These are phyloP conservation scores for Apiospora aurea DNA, from an alignment of 2,329 filamentous ascomycete species.

Conservation along the genomic window DNA sequence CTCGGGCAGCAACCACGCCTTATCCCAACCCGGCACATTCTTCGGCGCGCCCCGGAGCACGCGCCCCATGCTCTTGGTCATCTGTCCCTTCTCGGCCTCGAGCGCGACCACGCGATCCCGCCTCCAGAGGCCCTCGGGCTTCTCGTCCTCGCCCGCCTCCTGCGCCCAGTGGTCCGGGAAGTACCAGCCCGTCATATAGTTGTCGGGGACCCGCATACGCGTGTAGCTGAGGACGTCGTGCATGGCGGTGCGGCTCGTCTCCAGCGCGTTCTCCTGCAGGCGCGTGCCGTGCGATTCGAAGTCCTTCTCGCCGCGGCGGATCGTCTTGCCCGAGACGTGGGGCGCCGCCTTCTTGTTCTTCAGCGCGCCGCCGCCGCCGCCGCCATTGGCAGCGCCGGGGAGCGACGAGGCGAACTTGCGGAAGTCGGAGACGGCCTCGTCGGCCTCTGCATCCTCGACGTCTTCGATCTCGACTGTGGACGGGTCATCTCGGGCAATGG, in stretches of 20 bases:
- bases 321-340: slow-evolving; percentile 65
- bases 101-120: slow-evolving; percentile 69
- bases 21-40: slow-evolving; percentile 63
- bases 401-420: slow-evolving; percentile 69
- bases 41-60: slow-evolving; percentile 61
- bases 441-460: slow-evolving; percentile 17
- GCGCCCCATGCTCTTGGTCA: slow-evolving; percentile 79
- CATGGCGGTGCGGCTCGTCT: slow-evolving; percentile 85
- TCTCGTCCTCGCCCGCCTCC: slow-evolving; percentile 30
- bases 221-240: slow-evolving; percentile 83
- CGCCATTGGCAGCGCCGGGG: slow-evolving; percentile 20
- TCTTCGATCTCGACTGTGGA: background rate
- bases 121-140: slow-evolving; percentile 48
- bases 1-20: slow-evolving; percentile 86
- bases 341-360: slow-evolving; percentile 38
- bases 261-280: slow-evolving; percentile 79
- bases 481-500: slow-evolving; percentile 25
- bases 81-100: slow-evolving; percentile 71
- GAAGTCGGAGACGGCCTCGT: slow-evolving; percentile 69
- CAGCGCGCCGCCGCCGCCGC: background rate
- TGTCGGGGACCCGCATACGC: slow-evolving; percentile 73
- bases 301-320: slow-evolving; percentile 95
- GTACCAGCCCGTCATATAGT: slow-evolving; percentile 74
- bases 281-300: slow-evolving; percentile 92
- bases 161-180: slow-evolving; percentile 67